These are phyloP conservation scores for Suhomyces chickasaworum DNA, from an alignment of 1,139 yeast species.

Conservation along the genomic window DNA sequence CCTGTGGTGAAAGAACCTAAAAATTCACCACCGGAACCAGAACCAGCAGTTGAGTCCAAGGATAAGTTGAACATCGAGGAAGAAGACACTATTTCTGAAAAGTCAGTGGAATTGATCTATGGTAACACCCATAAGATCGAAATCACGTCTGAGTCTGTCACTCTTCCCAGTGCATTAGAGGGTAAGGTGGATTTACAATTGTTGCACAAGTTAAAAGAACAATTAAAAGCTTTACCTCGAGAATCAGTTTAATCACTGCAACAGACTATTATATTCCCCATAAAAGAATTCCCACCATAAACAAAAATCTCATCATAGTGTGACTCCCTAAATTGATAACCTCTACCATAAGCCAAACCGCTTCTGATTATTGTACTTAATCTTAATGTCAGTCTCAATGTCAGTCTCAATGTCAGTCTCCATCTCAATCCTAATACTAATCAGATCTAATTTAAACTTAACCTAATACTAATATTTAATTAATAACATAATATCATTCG, in stretches of 20 bases:
- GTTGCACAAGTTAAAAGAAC: slow-evolving; percentile 19
- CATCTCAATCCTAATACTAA: too few species aligned
- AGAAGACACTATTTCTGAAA: not conserved
- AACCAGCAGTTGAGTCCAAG: not conserved
- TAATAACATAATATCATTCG: not conserved
- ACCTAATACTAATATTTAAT: not conserved
- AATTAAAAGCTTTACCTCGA: slow-evolving; percentile 5
- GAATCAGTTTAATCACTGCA: slow-evolving; percentile 1
- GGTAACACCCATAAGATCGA: slow-evolving; percentile 19
- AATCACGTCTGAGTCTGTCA: slow-evolving; percentile 23
- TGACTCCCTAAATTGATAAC: too few species aligned
- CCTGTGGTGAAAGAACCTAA: slow-evolving; percentile 25
- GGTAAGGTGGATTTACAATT: slow-evolving; percentile 31
- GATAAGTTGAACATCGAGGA: not conserved
- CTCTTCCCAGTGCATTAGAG: slow-evolving; percentile 28
- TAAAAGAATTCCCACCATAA: too few species aligned
- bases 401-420: too few species aligned
- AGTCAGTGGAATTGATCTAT: slow-evolving; percentile 6
- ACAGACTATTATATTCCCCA: too few species aligned
- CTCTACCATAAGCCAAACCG: too few species aligned
- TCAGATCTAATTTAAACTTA: too few species aligned
- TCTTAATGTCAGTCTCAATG: too few species aligned
- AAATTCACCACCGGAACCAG: too few species aligned
- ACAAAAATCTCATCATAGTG: too few species aligned
- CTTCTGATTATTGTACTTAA: too few species aligned